Evolutionary conservation across 176 grass and related monocot genomes (phyloP).

Genomic region (Avena sativa): DNA sequence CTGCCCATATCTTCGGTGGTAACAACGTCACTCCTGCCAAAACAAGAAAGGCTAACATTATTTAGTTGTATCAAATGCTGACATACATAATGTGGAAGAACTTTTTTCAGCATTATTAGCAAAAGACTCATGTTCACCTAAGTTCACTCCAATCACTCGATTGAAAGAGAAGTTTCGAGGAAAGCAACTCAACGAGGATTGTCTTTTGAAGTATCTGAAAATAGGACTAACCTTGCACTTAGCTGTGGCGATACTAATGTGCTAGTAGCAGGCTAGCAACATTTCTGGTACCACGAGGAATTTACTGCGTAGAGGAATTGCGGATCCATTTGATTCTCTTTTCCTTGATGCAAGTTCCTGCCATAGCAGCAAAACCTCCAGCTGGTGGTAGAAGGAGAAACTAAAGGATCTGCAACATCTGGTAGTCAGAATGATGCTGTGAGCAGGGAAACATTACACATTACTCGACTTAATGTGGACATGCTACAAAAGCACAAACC

Average conservation of each 20-base stretch:
- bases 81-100: no score
- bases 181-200: constrained; percentile 17
- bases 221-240: constrained; percentile 70
- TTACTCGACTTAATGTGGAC: constrained; percentile 19
- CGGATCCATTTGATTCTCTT: constrained; percentile 82
- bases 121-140: not conserved
- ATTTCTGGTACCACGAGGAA: constrained; percentile 51
- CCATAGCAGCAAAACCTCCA: constrained; percentile 45
- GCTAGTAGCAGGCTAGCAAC: constrained; percentile 29
- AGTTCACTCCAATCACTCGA: not conserved
- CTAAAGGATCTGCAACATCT: constrained; percentile 66
- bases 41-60: not conserved
- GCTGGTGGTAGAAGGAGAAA: constrained; percentile 34
- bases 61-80: no score
- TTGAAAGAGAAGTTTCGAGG: not conserved
- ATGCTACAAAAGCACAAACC: no score
- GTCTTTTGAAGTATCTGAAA: not conserved
- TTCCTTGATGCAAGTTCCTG: constrained; percentile 66
- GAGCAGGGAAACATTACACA: constrained; percentile 34
- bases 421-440: constrained; percentile 75
- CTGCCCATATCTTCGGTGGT: constrained; percentile 85
- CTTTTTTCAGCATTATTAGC: no score
- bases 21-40: constrained; percentile 90
- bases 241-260: constrained; percentile 79
- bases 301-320: constrained; percentile 54